A percentile compares a stretch with the other conserved stretches of the same genome.
These are phyloP conservation scores for Biscogniauxia sp. DNA, from an alignment of 2,329 filamentous ascomycete species.

Conservation along the genomic window DNA sequence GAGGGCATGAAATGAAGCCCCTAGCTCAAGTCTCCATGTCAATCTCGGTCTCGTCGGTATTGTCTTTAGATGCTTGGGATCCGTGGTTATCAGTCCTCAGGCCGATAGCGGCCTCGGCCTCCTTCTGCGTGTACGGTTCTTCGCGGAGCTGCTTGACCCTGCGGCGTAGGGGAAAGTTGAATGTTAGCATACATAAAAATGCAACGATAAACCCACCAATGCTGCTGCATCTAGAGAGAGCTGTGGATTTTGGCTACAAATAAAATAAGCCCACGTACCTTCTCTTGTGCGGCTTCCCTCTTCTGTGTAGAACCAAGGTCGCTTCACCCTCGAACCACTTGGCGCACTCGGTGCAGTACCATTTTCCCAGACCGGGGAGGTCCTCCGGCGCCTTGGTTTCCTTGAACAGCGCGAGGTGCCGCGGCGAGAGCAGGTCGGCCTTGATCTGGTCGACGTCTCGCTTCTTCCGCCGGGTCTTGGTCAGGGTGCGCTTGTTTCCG, in stretches of 20 bases:
- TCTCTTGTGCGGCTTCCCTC: conserved; percentile 91
- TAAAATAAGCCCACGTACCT: conserved; percentile 50
- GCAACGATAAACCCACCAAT: conserved; percentile 18
- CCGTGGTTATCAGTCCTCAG: conserved; percentile 66
- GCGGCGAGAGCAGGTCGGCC: conserved; percentile 73
- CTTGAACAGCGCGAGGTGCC: conserved; percentile 78
- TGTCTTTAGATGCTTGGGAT: conserved; percentile 22
- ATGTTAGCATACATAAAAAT: conserved; percentile 25
- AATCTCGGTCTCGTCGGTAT: conserved; percentile 34
- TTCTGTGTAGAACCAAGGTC: conserved; percentile 72
- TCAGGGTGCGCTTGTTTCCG: conserved; percentile 62
- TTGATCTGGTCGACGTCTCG: conserved; percentile 92
- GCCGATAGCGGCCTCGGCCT: conserved; percentile 78
- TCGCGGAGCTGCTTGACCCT: conserved; percentile 81
- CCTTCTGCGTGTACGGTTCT: conserved; percentile 81
- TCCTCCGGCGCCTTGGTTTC: conserved; percentile 79
- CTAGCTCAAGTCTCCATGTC: conserved; percentile 36
- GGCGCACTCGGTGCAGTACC: conserved; percentile 89
- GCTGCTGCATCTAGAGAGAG: background rate
- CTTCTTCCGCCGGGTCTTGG: conserved; percentile 71
- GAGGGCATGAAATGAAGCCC: background rate
- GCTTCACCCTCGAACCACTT: conserved; percentile 92
- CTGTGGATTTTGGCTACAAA: background rate
- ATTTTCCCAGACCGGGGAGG: conserved; percentile 78
- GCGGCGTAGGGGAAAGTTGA: conserved; percentile 6